Evolutionary conservation across 2,329 filamentous ascomycete species (phyloP).

Genomic region (Aureobasidium melanogenum): DNA sequence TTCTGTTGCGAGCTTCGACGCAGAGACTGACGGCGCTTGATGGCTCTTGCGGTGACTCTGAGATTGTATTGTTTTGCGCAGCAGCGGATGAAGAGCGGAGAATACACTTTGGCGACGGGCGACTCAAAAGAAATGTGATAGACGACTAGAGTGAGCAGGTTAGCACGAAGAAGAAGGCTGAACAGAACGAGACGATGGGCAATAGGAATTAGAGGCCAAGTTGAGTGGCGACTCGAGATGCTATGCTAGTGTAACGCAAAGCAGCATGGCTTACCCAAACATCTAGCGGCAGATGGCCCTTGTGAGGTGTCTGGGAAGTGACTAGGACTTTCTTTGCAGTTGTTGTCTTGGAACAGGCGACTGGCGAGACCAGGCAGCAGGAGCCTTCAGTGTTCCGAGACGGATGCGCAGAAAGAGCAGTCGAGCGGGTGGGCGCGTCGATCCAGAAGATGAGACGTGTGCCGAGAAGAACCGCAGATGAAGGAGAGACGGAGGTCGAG

Average conservation of each 20-base stretch:
- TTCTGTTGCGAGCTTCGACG: conserved; percentile 24
- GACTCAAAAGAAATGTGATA: background rate
- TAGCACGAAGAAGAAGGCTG: background rate
- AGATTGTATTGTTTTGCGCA: conserved; percentile 39
- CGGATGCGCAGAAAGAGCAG: background rate
- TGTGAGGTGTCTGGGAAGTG: conserved; percentile 9
- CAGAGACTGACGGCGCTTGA: conserved; percentile 34
- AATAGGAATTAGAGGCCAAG: conserved; percentile 16
- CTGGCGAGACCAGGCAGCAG: background rate
- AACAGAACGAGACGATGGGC: conserved; percentile 9
- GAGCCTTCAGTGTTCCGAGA: background rate
- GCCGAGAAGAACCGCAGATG: background rate
- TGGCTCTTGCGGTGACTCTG: conserved; percentile 33
- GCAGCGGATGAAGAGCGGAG: conserved; percentile 56
- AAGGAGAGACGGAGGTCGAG: background rate
- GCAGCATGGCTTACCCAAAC: conserved; percentile 11
- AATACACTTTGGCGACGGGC: conserved; percentile 57
- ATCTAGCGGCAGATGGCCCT: conserved; percentile 11
- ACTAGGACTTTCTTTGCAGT: background rate
- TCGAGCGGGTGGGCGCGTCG: background rate
- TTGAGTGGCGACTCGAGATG: conserved; percentile 5
- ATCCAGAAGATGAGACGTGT: background rate
- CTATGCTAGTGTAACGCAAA: conserved; percentile 6
- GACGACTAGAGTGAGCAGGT: background rate
- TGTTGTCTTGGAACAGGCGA: background rate